Conservation (phyloP, 2,329 filamentous ascomycete species). For the Verticillium albo-atrum region DNA sequence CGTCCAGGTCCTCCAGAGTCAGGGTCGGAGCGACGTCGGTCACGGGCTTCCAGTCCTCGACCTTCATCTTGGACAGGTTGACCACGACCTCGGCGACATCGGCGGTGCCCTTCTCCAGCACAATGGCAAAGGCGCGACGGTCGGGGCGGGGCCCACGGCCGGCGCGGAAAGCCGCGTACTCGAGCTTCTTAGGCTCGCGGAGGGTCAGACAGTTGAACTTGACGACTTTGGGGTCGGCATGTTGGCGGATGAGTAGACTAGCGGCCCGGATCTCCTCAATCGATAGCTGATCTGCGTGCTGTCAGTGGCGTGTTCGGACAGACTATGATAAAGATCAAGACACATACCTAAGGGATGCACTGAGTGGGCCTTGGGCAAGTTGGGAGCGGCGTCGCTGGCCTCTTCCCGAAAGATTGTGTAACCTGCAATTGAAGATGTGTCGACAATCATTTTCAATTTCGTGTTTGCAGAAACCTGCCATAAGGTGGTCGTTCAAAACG, state of each 20-base stretch:
- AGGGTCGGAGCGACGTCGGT: constrained; percentile 2
- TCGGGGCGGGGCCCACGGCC: constrained; percentile 29
- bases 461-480: constrained; percentile 4
- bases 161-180: constrained; percentile 18
- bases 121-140: constrained; percentile 45
- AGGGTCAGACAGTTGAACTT: constrained; percentile 20
- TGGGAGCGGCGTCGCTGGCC: constrained; percentile 29
- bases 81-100: constrained; percentile 25
- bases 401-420: constrained; percentile 41
- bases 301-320: constrained; percentile 3
- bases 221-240: constrained; percentile 18
- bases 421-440: constrained; percentile 38
- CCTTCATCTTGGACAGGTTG: constrained; percentile 20
- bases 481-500: constrained; percentile 1
- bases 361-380: constrained; percentile 23
- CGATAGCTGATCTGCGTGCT: constrained; percentile 43
- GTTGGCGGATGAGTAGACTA: constrained; percentile 19
- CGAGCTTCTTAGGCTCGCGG: constrained; percentile 8
- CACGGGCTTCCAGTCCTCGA: constrained; percentile 3
- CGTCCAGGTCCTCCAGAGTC: constrained; percentile 5
- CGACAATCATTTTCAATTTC: constrained; percentile 32
- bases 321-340: too few species aligned
- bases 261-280: constrained; percentile 45
- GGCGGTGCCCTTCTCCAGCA: constrained; percentile 33
- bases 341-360: constrained; percentile 34